Evolutionary conservation across 2,329 filamentous ascomycete genomes (phyloP), one percentile per base, ranked within the genome.

Genomic region (Xylaria sp.): DNA sequence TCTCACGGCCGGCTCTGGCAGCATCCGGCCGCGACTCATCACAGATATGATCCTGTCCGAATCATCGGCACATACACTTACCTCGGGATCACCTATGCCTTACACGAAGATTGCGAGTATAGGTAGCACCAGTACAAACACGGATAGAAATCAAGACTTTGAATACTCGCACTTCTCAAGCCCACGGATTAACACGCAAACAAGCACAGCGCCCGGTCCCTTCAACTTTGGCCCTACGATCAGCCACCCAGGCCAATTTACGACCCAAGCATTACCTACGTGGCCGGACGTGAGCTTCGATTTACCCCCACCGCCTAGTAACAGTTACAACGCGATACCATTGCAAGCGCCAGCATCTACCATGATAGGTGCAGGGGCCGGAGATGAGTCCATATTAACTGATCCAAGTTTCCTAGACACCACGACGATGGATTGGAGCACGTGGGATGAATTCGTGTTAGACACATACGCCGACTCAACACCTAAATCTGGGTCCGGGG

Each of bases 401-500:
- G 38, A 51, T 29, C 54, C 54, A 10, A 25, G 35, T 8, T 41
- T 58, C 5, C 29, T 58, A 7, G 65, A 57, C 27, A 38, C 25
- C 15, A 25, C 25, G 11, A 49, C 33, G 58, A 73, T 72, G 71
- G 73, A 76, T 33, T 75, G 75, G 78, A 72, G 73, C 47, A 73
- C 75, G 10, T 81, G 79, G 79, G 78, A 78, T 62, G 79, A 81
- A 29, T 81, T 81, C 63, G 71, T 80, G 40, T 70, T 71, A 33
- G 79, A 81, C 52, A 76, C 79, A 4, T 73, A 74, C 40, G 72
- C 72, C 43, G 73, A 77, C 19, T 60, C 52, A n/a, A 64, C 62
- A 23, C 69, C 67, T 2, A 67, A 66, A 31, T 70, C 70, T 3
- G 67, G 64, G 25, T 70, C 69, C 3, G 66, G 64, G 7, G 69